Base-by-base conservation (phyloP, 805 yeast species). In the Monosporozyma servazzii region DNA sequence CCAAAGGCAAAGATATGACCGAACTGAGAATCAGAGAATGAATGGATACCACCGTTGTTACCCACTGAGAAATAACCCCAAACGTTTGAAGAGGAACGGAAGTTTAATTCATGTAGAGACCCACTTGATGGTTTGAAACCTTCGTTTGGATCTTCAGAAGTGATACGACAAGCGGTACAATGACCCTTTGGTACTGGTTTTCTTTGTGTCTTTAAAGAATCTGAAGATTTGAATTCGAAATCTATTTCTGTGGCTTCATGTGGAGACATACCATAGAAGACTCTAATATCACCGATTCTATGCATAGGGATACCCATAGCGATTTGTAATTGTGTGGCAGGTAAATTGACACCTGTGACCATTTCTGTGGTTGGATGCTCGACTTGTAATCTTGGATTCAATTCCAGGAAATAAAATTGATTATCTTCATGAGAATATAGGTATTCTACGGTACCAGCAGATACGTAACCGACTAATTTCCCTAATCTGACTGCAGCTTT, bases 321-420 rank as follows among this genome's bases (percentile, higher is more conserved):
- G 71, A 93, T 88, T 74, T 93, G 99, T 59, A 93, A 80, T 75
- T 93, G 99, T 39, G 99, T 96, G 53, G 97, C 96, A 29, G 99
- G 99, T 68, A 93, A 78, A 67, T 93, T 95, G 50, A 93, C 97
- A 58, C 99, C 99, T 23, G 96, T 85, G 52, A 89, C 99, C 99
- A 93, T 93, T 75, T 93, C 99, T 41, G 99, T 93, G 45, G 99
- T 93, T 64, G 99, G 99, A 78, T 93, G 99, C 78, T 93, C 99
- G 54, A 93, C 99, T 77, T 93, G 99, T 70, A 93, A 78, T 78
- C 99, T 87, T 64, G 99, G 99, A 70, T 93, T 93, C 69, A 93
- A 79, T 74, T 93, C 99, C 68, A 93, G 77, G 71, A 93, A 93
- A 77, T 90, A 93, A 69, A 91, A 93, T 68, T 90, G 88, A 71